Base-by-base conservation (phyloP, 192 early-diverging fungal genomes). In the Polychytrium aggregatum region DNA sequence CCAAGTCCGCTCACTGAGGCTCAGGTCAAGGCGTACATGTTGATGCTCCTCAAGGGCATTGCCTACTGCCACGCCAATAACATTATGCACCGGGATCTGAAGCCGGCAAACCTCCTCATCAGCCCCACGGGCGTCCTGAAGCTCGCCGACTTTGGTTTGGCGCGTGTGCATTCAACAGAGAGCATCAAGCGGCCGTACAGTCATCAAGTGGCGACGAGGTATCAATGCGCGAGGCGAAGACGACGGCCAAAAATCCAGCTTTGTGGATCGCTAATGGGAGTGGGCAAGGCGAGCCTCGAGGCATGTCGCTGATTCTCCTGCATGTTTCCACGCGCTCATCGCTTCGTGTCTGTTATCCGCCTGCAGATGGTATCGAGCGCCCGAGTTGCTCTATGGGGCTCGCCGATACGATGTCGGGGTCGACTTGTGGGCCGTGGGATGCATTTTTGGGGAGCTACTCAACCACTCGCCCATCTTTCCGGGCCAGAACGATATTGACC, bases 401-500 rank as follows among this genome's bases (percentile, higher is more conserved):
- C 50, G 76, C 33, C 63, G 65, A 35, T 81, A 81, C 48, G 73
- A 79, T 44, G 59, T 60, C 11, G 76, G 72, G 1, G 76, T 81
- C 10, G 78, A 81, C 46, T 37, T 79, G 37, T 81, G 78, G 78
- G 72, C 78, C 2, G 59, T 75, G 14, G 78, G 78, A 22, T 80
- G 76, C 55, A 81, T 81, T 34, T 77, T 81, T 63, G 76, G 69
- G 8, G 78, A 81, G 57, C 63, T 81, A 5, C 53, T 81, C 44
- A 74, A 71, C 51, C 72, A 71, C 37, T 63, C 63, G 11, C 78
- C 78, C 17, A 38, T 81, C 31, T 81, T 81, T 48, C 75, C 72
- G 10, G 75, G 75, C 5, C 71, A 74, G 40, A 78, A 78, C 44
- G 75, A 78, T 33, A 78, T 78, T 41, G 75, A 78, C 43, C 75